These are phyloP conservation scores for Choanephora cucurbitarum DNA, from an alignment of 371 early-diverging fungal species.

Conservation along the genomic window DNA sequence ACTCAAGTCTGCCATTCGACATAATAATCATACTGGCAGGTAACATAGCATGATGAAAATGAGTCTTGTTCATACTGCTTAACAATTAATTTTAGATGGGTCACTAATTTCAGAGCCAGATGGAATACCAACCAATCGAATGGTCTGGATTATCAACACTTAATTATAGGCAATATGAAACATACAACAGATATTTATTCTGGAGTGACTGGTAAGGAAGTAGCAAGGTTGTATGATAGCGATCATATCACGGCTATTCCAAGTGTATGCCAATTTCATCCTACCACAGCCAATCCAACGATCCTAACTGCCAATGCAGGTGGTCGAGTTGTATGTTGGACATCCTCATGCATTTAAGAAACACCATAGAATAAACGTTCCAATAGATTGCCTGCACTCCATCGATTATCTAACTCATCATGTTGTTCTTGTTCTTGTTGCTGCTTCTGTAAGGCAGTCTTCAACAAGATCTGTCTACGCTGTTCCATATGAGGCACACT, in stretches of 20 bases:
- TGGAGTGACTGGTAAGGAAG: conserved; percentile 55
- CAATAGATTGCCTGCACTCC: conserved; percentile 19
- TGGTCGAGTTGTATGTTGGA: conserved; percentile 48
- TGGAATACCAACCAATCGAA: conserved; percentile 57
- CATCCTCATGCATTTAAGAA: background rate
- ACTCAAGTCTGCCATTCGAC: conserved; percentile 47
- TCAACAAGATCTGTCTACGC: conserved; percentile 21
- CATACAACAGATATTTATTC: conserved; percentile 65
- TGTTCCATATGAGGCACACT: conserved; percentile 19
- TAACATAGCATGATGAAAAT: conserved; percentile 13
- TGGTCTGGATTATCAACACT: conserved; percentile 41
- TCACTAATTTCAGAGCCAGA: conserved; percentile 71
- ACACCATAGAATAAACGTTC: conserved; percentile 15
- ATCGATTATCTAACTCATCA: conserved; percentile 11
- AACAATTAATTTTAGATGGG: too few species aligned
- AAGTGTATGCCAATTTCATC: conserved; percentile 70
- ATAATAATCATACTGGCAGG: conserved; percentile 73
- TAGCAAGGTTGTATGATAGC: conserved; percentile 52
- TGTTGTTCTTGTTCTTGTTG: conserved; percentile 14
- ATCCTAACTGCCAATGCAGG: conserved; percentile 45
- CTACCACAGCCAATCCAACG: conserved; percentile 35
- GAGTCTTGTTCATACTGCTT: too few species aligned
- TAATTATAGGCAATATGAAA: conserved; percentile 73
- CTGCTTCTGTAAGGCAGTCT: conserved; percentile 10
- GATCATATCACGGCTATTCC: conserved; percentile 67